Conservation (phyloP, 257 asterid species). For the Jacaranda mimosifolia region DNA sequence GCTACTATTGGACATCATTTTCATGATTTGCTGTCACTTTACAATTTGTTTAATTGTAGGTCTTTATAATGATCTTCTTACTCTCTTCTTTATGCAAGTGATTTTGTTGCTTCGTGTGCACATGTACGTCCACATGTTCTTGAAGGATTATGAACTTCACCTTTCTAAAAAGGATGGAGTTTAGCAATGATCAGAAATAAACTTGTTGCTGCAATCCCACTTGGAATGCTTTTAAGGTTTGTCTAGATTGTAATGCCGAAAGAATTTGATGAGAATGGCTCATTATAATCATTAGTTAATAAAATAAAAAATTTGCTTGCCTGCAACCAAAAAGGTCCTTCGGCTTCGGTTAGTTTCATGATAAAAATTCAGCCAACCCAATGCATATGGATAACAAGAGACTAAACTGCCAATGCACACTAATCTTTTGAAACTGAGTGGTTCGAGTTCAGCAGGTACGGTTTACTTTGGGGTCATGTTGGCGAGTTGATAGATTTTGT, state of each 20-base stretch:
- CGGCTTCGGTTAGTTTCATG: background rate
- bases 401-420: too few species aligned
- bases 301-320: background rate
- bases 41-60: background rate
- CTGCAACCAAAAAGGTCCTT: background rate
- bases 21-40: background rate
- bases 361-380: background rate
- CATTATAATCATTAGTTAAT: background rate
- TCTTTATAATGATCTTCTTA: background rate
- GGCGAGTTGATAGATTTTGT: too few species aligned
- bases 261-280: too few species aligned
- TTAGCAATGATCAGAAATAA: background rate
- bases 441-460: background rate
- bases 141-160: background rate
- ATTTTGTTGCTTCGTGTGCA: background rate
- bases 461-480: too few species aligned
- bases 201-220: slow-evolving; percentile 1
- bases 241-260: too few species aligned
- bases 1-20: slow-evolving; percentile 3
- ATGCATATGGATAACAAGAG: too few species aligned
- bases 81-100: slow-evolving; percentile 18
- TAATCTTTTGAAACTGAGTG: background rate
- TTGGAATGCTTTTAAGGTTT: too few species aligned
- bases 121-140: slow-evolving; percentile 6
- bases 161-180: background rate